Evolutionary conservation across 164 flowering plant species (phyloP).

Genomic region (Stephania cephalantha): DNA sequence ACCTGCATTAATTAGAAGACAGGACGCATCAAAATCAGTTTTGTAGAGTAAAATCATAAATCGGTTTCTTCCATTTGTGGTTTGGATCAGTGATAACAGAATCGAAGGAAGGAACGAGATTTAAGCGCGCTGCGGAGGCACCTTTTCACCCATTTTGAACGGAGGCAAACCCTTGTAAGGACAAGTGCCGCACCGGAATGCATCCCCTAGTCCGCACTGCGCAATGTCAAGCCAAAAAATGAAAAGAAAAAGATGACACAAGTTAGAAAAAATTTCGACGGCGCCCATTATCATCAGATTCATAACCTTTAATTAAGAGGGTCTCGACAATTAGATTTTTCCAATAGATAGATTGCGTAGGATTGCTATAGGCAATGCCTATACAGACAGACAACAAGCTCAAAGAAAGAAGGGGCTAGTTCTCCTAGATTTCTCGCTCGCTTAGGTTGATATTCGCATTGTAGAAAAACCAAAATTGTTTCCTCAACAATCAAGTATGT

Average conservation of each 20-base stretch:
- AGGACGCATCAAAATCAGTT: neutral
- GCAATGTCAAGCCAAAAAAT: constrained; percentile 1
- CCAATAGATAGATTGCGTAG: neutral
- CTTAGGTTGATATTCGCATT: neutral
- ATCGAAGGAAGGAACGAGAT: neutral
- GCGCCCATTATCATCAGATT: neutral
- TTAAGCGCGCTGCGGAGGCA: constrained; percentile 14
- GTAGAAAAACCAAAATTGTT: neutral
- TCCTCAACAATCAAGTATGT: neutral
- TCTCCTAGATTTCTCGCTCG: neutral
- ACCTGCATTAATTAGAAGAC: constrained; percentile 19
- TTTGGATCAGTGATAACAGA: neutral
- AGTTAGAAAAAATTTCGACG: neutral
- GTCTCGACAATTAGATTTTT: neutral
- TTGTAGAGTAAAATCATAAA: neutral
- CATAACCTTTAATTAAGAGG: neutral
- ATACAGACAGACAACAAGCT: neutral
- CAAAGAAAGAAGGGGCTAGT: neutral
- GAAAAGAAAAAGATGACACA: neutral
- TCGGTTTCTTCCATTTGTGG: neutral
- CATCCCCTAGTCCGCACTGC: constrained; percentile 99
- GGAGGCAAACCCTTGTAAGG: constrained; percentile 94
- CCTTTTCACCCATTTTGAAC: constrained; percentile 94
- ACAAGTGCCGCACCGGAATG: constrained; percentile 87
- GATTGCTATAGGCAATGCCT: neutral